Evolutionary conservation across 2,329 filamentous ascomycete genomes (phyloP), one percentile per base, ranked within the genome.

Genomic region (Fusarium tjaetaba): DNA sequence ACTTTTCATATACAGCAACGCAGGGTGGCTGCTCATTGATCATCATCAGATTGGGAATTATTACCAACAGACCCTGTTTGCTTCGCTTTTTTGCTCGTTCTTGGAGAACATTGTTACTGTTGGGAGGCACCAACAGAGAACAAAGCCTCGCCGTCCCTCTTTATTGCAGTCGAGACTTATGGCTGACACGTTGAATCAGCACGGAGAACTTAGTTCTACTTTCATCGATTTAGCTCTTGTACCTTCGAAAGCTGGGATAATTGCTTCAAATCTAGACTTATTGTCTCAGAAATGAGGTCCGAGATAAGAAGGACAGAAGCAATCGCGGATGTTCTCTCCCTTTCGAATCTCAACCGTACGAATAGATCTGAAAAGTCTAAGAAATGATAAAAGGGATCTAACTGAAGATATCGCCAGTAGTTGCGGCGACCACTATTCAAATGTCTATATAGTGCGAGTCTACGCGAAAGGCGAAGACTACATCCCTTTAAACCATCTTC

Each of bases 1-100:
- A 22, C 46, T n/a, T 4, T 18, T 9, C 10, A 6, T 3, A 30
- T 30, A 11, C 13, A 11, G 46, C 13, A 32, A 7, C 14, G 7
- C 20, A 32, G 15, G 4, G 11, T 7, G 30, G 2, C 13, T 18
- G 4, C 7, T 7, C 7, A 16, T 32, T 9, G 4, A 4, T 32
- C 6, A 0, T 9, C 4, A n/a, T 3, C 5, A 4, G 1, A n/a
- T 13, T 18, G 4, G 4, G 2, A n/a, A 4, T 9, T 13, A 0
- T 13, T 3, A 18, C 4, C 5, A 49, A 9, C 2, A n/a, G 46
- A 13, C 1, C 2, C 4, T 16, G 4, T 5, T n/a, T n/a, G 3
- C 3, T n/a, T n/a, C 1, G 15, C 10, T 49, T 32, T 5, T 4
- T 32, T 13, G 2, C 11, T n/a, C n/a, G 15, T 49, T 16, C 10